Conservation (phyloP, 345 rosid species). For the Odontarrhena argentea region DNA sequence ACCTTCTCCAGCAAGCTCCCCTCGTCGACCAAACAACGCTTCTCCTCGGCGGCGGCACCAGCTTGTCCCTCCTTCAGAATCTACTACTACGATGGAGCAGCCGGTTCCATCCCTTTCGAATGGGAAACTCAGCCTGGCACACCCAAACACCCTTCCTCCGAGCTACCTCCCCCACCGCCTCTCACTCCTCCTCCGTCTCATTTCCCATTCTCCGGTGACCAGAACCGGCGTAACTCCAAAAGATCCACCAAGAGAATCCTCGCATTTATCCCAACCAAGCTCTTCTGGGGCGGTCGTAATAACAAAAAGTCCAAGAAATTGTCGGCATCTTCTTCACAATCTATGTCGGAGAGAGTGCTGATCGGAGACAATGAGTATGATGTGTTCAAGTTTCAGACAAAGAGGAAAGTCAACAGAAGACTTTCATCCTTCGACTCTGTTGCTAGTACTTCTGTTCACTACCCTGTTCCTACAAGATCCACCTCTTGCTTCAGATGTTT, state of each 20-base stretch:
- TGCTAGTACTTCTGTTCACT: constrained; percentile 14
- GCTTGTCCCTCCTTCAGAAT: constrained; percentile 42
- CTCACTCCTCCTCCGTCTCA: constrained; percentile 46
- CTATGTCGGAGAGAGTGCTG: constrained; percentile 35
- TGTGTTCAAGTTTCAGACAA: constrained; percentile 33
- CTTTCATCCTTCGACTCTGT: constrained; percentile 33
- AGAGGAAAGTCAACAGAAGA: constrained; percentile 26
- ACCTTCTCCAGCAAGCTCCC: constrained; percentile 29
- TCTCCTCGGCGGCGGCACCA: constrained; percentile 24
- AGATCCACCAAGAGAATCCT: constrained; percentile 31
- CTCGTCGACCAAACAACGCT: constrained; percentile 33
- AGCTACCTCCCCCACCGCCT: constrained; percentile 30
- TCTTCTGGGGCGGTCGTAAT: constrained; percentile 25
- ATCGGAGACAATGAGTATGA: constrained; percentile 29
- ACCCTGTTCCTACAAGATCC: constrained; percentile 28
- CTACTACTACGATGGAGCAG: constrained; percentile 37
- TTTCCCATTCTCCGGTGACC: constrained; percentile 33
- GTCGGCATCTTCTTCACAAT: constrained; percentile 29
- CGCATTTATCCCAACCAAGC: constrained; percentile 14
- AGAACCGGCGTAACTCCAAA: constrained; percentile 21
- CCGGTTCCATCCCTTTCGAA: constrained; percentile 39
- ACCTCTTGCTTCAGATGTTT: constrained; percentile 35
- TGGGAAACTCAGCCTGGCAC: constrained; percentile 46
- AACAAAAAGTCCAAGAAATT: constrained; percentile 32
- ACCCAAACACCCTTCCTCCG: constrained; percentile 38